Conservation (phyloP, 192 early-diverging fungal species). For the Spizellomyces sp. region DNA sequence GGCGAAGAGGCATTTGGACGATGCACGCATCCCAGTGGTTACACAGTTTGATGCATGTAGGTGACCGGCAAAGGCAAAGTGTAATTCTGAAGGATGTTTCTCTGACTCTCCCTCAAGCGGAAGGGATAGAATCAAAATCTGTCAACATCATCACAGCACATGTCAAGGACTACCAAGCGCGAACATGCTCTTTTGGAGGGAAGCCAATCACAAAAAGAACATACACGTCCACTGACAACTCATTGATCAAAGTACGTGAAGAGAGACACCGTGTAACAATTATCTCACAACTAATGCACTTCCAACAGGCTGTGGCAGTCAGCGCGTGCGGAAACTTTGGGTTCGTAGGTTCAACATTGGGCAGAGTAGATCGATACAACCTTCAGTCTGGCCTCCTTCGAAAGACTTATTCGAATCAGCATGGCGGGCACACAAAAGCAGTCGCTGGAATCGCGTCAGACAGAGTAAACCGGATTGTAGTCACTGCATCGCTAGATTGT, state of each 20-base stretch:
- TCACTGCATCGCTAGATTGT: slow-evolving; percentile 81
- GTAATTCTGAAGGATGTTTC: neutral
- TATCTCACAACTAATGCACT: slow-evolving; percentile 1
- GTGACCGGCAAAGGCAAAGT: slow-evolving; percentile 6
- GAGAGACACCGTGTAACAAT: too few relatives aligned
- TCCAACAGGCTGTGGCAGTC: slow-evolving; percentile 57
- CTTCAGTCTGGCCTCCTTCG: slow-evolving; percentile 89
- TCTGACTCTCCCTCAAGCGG: slow-evolving; percentile 27
- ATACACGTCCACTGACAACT: slow-evolving; percentile 64
- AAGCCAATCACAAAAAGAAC: slow-evolving; percentile 74
- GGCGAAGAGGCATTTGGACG: slow-evolving; percentile 63
- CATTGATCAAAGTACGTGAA: slow-evolving; percentile 52
- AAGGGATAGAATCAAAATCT: slow-evolving; percentile 77
- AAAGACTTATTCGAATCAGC: slow-evolving; percentile 59
- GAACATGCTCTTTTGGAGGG: slow-evolving; percentile 82
- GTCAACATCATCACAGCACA: slow-evolving; percentile 92
- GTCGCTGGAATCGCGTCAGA: slow-evolving; percentile 82
- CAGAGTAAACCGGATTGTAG: slow-evolving; percentile 68
- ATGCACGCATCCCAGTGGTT: slow-evolving; percentile 74
- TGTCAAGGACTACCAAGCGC: slow-evolving; percentile 67
- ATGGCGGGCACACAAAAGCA: slow-evolving; percentile 71
- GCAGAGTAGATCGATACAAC: slow-evolving; percentile 88
- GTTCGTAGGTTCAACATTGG: slow-evolving; percentile 77
- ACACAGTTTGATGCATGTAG: slow-evolving; percentile 72
- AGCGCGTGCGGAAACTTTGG: slow-evolving; percentile 94